phyloP scores from a whole-genome alignment of 2,329 filamentous ascomycete species.

The Apiospora phragmitis region DNA sequence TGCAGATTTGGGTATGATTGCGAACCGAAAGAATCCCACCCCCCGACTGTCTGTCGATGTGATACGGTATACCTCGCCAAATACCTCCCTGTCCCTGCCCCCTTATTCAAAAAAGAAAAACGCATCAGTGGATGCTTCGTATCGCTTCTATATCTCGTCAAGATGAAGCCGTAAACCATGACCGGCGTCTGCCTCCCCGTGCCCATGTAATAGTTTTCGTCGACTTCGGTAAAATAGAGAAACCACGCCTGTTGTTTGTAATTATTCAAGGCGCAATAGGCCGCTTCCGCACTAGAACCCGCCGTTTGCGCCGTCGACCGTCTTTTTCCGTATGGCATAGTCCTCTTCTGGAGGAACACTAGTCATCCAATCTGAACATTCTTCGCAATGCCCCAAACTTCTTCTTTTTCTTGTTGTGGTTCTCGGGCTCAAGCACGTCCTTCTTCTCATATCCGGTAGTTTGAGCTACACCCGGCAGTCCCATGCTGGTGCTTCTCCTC shows the following conservation, averaged over 20 bases:
- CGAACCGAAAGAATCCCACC: not conserved
- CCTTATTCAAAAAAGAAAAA: not conserved
- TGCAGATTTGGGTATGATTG: conserved; percentile 1
- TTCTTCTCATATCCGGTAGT: conserved; percentile 15
- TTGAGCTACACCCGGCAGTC: conserved; percentile 18
- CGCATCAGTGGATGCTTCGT: conserved; percentile 3
- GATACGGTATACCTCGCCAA: not conserved
- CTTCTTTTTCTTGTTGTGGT: conserved; percentile 52
- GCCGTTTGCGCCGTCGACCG: not conserved
- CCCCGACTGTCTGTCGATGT: not conserved
- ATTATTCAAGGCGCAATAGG: not conserved
- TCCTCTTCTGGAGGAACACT: conserved; percentile 21
- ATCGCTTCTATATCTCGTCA: not conserved
- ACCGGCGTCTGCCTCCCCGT: not conserved
- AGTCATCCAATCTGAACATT: conserved; percentile 59
- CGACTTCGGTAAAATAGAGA: not conserved
- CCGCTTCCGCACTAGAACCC: not conserved
- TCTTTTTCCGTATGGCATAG: not conserved
- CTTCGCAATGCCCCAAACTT: conserved; percentile 67
- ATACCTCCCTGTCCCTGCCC: not conserved
- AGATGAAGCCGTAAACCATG: not conserved
- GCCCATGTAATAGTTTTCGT: not conserved
- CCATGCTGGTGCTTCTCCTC: conserved; percentile 29
- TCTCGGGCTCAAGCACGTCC: conserved; percentile 16
- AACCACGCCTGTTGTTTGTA: not conserved